phyloP scores from a whole-genome alignment of 805 yeast genomes.

The Candida dajiaensis region DNA sequence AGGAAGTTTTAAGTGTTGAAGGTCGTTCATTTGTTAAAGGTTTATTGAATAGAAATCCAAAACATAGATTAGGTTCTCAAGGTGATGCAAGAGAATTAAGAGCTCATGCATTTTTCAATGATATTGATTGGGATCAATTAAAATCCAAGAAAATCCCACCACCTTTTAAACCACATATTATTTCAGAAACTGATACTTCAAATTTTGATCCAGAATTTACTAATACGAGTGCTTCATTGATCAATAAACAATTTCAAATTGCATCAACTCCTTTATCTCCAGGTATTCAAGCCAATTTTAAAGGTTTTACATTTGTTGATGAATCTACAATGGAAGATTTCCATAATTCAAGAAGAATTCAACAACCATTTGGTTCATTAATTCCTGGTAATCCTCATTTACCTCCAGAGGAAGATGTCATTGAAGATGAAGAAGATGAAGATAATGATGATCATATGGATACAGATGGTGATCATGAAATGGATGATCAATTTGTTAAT shows the following conservation, averaged over 20 bases:
- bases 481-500: slow-evolving; percentile 80
- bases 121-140: slow-evolving; percentile 84
- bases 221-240: slow-evolving; percentile 77
- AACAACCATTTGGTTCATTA: slow-evolving; percentile 56
- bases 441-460: slow-evolving; percentile 28
- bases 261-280: slow-evolving; percentile 79
- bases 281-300: slow-evolving; percentile 92
- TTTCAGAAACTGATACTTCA: slow-evolving; percentile 89
- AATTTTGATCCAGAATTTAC: slow-evolving; percentile 98
- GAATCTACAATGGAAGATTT: slow-evolving; percentile 90
- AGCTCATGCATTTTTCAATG: slow-evolving; percentile 88
- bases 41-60: slow-evolving; percentile 89
- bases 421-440: slow-evolving; percentile 62
- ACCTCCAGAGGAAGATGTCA: slow-evolving; percentile 81
- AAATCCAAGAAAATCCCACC: slow-evolving; percentile 83
- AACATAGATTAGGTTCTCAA: slow-evolving; percentile 85
- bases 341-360: slow-evolving; percentile 34
- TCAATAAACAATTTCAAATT: slow-evolving; percentile 56
- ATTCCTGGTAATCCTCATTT: slow-evolving; percentile 75
- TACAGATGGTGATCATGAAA: slow-evolving; percentile 46
- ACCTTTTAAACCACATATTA: slow-evolving; percentile 91
- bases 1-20: slow-evolving; percentile 87
- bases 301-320: slow-evolving; percentile 95
- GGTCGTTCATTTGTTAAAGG: slow-evolving; percentile 97
- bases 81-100: slow-evolving; percentile 90